phyloP scores from a whole-genome alignment of 1,284 basidiomycete genomes.

The Sparassis latifolia region DNA sequence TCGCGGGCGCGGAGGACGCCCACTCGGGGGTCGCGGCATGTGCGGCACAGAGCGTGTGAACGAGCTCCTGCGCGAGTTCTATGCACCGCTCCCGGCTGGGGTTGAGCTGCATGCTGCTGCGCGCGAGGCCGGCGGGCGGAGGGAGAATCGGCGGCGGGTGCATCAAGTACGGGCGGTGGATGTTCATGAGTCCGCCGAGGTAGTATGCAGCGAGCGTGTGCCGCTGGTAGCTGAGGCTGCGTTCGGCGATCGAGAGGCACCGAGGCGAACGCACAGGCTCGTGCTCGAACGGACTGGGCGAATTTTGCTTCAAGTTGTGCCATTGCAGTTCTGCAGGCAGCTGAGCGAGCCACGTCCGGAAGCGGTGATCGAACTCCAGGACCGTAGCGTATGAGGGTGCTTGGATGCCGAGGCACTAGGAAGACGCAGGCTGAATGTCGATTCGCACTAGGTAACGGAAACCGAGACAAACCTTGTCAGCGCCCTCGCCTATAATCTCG shows the following conservation, averaged over 20 bases:
- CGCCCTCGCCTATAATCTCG: slow-evolving; percentile 34
- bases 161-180: slow-evolving; percentile 24
- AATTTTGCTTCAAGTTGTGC: slow-evolving; percentile 8
- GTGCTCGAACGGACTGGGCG: slow-evolving; percentile 4
- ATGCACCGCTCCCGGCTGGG: slow-evolving; percentile 23
- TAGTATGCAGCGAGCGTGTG: slow-evolving; percentile 20
- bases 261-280: no score
- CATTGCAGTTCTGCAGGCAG: slow-evolving; percentile 25
- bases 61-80: slow-evolving; percentile 20
- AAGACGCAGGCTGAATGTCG: neutral
- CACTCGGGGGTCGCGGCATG: slow-evolving; percentile 5
- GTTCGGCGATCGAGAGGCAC: slow-evolving; percentile 5
- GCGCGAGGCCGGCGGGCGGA: slow-evolving; percentile 3
- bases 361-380: slow-evolving; percentile 35
- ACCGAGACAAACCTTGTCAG: slow-evolving; percentile 30
- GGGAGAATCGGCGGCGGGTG: slow-evolving; percentile 17
- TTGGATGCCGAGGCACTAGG: slow-evolving; percentile 34
- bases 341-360: slow-evolving; percentile 36
- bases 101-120: slow-evolving; percentile 8
- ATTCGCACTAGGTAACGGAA: neutral
- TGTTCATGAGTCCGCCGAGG: slow-evolving; percentile 21
- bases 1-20: slow-evolving; percentile 8
- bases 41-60: slow-evolving; percentile 15
- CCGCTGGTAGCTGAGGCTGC: slow-evolving; percentile 15
- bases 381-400: slow-evolving; percentile 31